Base-by-base conservation (phyloP, 768 basidiomycete species). In the Auriscalpium vulgare region DNA sequence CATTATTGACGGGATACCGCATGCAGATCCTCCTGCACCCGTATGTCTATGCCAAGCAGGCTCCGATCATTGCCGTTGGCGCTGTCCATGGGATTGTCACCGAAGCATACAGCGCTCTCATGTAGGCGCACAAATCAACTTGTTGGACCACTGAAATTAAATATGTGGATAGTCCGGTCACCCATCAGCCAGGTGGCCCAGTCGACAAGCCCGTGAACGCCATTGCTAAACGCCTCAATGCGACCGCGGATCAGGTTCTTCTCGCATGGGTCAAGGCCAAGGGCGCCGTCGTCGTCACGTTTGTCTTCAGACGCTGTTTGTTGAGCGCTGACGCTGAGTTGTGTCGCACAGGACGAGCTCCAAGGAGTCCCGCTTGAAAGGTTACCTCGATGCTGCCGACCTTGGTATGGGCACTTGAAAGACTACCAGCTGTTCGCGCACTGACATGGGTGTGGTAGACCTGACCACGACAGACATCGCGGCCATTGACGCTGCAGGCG, bases 261-360 rank as follows among this genome's bases (percentile, higher is more conserved):
- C 73, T 88, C 8, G 84, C 85, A 1, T 88, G 87, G 87, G 77
- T 79, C 5, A 86, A 82, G 63, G 74, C 79, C 7, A 88, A 90
- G 65, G 84, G 81, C 10, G 79, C 78, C 0, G 79, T 87, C 5
- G 76, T 78, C 23, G 76, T 87, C 59, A 88, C 84, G 81, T 87
- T 66, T 21, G 71, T 61, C 0, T 47, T 36, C 54, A 50, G 6
- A 4, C 21, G 35, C 10, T n/a, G 46, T 19, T 38, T 8, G 9
- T 37, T 55, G 48, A 57, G 47, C 34, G 8, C 19, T 48, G 3
- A 36, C 23, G 40, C 46, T 46, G 37, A 34, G 35, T 40, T 38
- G 10, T 19, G 37, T 47, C 7, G 21, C 49, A 19, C 59, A 85
- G 84, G 10, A 79, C 81, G 11, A 87, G 84, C 67, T 81, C 83